Evolutionary conservation across 169 alveolate species (phyloP).

Genomic region (Neospora caninum): DNA sequence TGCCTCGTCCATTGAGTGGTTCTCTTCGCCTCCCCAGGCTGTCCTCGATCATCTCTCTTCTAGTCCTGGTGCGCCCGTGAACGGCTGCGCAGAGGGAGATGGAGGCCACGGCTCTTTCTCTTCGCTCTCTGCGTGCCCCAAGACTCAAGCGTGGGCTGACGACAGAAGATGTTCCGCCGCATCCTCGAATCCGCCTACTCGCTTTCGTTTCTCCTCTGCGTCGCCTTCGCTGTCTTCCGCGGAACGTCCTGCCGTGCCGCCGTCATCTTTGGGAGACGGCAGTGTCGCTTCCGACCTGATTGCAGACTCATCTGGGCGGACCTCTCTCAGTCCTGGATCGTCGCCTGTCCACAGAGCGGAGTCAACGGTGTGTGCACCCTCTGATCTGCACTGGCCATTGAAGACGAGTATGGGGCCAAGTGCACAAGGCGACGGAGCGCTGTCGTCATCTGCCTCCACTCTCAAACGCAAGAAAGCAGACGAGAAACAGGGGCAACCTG

Average conservation of each 20-base stretch:
- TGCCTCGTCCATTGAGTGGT: neutral
- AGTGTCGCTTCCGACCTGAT: neutral
- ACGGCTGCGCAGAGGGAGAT: neutral
- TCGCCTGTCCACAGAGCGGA: too few relatives aligned
- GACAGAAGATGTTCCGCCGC: neutral
- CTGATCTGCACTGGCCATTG: too few relatives aligned
- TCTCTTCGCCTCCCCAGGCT: neutral
- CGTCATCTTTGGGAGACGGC: neutral
- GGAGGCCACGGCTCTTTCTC: neutral
- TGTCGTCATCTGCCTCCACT: too few relatives aligned
- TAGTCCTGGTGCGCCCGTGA: neutral
- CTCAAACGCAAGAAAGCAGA: too few relatives aligned
- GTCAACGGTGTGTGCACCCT: too few relatives aligned
- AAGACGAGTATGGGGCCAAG: too few relatives aligned
- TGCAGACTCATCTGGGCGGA: too few relatives aligned
- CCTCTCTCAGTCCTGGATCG: too few relatives aligned
- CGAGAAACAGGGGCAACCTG: too few relatives aligned
- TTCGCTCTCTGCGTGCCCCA: neutral
- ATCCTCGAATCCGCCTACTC: neutral
- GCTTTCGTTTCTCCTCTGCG: neutral
- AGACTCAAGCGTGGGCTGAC: neutral
- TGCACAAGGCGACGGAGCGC: too few relatives aligned
- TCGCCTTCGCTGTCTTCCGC: neutral
- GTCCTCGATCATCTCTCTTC: neutral
- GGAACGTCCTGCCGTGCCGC: neutral